These are phyloP conservation scores for Suillus americanus DNA, from an alignment of 768 basidiomycete genomes.

Conservation along the genomic window DNA sequence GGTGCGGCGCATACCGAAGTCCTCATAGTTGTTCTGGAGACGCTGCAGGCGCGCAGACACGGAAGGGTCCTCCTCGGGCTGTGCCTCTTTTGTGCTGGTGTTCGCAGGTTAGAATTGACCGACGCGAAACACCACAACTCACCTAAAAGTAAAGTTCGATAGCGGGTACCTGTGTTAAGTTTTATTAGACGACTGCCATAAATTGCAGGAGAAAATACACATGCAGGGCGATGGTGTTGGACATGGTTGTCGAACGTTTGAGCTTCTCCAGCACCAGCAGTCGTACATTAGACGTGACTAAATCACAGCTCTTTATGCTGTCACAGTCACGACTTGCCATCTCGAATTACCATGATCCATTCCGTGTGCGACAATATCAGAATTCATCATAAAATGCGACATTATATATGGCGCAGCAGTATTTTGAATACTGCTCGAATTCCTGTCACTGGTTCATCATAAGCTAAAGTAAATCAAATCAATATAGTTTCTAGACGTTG, in stretches of 20 bases:
- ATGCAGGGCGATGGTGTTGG: slow-evolving; percentile 53
- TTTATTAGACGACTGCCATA: background rate
- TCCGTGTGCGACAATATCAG: background rate
- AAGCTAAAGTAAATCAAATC: slow-evolving; percentile 13
- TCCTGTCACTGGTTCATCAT: slow-evolving; percentile 1
- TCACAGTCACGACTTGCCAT: slow-evolving; percentile 1
- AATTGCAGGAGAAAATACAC: slow-evolving; percentile 15
- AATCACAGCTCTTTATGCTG: slow-evolving; percentile 13
- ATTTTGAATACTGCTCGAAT: background rate
- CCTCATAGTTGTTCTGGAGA: slow-evolving; percentile 94
- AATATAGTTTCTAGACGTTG: slow-evolving; percentile 7
- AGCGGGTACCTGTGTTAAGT: slow-evolving; percentile 63
- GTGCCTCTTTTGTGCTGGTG: slow-evolving; percentile 87
- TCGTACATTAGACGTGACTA: background rate
- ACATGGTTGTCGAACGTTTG: slow-evolving; percentile 36
- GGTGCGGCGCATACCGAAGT: slow-evolving; percentile 94
- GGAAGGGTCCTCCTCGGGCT: slow-evolving; percentile 96
- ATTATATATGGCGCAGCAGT: background rate
- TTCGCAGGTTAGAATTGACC: slow-evolving; percentile 4
- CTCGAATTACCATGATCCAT: background rate
- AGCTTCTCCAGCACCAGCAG: slow-evolving; percentile 11
- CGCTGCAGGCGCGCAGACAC: slow-evolving; percentile 93
- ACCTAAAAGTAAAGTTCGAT: slow-evolving; percentile 94
- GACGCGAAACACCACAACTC: slow-evolving; percentile 6
- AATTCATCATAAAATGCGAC: background rate